A percentile compares a stretch with the other conserved stretches of the same genome.
Conservation (phyloP, 768 basidiomycete genomes). For the Tubosaeta sp. region DNA sequence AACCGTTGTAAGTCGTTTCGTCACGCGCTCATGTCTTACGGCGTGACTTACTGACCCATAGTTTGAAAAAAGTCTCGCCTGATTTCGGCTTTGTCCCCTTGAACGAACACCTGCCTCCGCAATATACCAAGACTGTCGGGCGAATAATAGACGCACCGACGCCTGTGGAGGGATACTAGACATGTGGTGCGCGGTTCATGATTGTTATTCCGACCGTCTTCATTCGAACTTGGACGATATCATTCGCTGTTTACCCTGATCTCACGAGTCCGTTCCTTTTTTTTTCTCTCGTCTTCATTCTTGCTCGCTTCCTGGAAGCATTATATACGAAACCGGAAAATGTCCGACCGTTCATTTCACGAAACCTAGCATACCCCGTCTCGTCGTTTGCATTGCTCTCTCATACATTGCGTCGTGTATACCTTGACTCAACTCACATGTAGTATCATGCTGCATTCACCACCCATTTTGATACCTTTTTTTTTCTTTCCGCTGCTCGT, state of each 20-base stretch:
- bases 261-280: slow-evolving; percentile 34
- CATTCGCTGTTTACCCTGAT: slow-evolving; percentile 23
- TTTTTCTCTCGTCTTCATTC: slow-evolving; percentile 19
- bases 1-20: slow-evolving; percentile 69
- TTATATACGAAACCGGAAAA: slow-evolving; percentile 34
- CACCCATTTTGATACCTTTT: slow-evolving; percentile 34
- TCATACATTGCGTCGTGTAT: slow-evolving; percentile 36
- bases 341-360: slow-evolving; percentile 32
- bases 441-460: slow-evolving; percentile 34
- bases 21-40: slow-evolving; percentile 26
- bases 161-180: slow-evolving; percentile 28
- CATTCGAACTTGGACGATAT: slow-evolving; percentile 31
- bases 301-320: slow-evolving; percentile 28
- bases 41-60: slow-evolving; percentile 45
- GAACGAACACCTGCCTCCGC: slow-evolving; percentile 69
- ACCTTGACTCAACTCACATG: slow-evolving; percentile 34
- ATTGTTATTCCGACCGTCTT: slow-evolving; percentile 28
- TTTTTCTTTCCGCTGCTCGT: slow-evolving; percentile 7
- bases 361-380: slow-evolving; percentile 31
- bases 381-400: slow-evolving; percentile 37
- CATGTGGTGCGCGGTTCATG: slow-evolving; percentile 23
- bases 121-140: slow-evolving; percentile 55
- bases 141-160: slow-evolving; percentile 40
- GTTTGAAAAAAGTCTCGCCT: slow-evolving; percentile 60
- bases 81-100: slow-evolving; percentile 82